These are phyloP conservation scores for Bipolaris bicolor DNA, from an alignment of 2,329 filamentous ascomycete species.

Conservation along the genomic window DNA sequence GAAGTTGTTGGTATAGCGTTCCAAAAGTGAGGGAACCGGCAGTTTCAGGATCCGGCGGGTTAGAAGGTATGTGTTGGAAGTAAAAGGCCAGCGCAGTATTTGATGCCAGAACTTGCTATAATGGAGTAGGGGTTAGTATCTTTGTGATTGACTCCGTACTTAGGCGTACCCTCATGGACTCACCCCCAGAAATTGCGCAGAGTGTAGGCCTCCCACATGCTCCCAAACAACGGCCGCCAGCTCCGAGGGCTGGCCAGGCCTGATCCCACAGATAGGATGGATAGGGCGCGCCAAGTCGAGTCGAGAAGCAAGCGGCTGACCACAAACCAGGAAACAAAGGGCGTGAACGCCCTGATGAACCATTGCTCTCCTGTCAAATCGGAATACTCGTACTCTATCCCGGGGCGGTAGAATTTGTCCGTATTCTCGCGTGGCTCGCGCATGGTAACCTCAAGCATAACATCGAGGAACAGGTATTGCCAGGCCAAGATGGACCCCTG, in stretches of 20 bases:
- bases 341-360: slow-evolving; percentile 1
- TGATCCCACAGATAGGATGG: not conserved
- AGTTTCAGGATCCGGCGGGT: not conserved
- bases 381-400: slow-evolving; percentile 2
- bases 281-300: not conserved
- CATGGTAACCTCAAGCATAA: slow-evolving; percentile 5
- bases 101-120: not conserved
- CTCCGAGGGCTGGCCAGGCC: not conserved
- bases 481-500: slow-evolving; percentile 5
- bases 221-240: not conserved
- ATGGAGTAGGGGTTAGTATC: not conserved
- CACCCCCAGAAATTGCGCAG: not conserved
- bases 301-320: not conserved
- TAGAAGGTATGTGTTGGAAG: not conserved
- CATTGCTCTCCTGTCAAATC: slow-evolving; percentile 4
- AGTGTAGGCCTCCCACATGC: not conserved
- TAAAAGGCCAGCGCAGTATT: not conserved
- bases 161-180: not conserved
- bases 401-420: slow-evolving; percentile 3
- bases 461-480: slow-evolving; percentile 2
- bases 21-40: not conserved
- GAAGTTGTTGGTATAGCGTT: not conserved
- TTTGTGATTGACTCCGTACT: not conserved
- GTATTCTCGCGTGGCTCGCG: slow-evolving; percentile 2
- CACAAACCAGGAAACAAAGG: slow-evolving; percentile 1